Conservation (phyloP, 2,329 filamentous ascomycete species). For the Didymella pinodella region DNA sequence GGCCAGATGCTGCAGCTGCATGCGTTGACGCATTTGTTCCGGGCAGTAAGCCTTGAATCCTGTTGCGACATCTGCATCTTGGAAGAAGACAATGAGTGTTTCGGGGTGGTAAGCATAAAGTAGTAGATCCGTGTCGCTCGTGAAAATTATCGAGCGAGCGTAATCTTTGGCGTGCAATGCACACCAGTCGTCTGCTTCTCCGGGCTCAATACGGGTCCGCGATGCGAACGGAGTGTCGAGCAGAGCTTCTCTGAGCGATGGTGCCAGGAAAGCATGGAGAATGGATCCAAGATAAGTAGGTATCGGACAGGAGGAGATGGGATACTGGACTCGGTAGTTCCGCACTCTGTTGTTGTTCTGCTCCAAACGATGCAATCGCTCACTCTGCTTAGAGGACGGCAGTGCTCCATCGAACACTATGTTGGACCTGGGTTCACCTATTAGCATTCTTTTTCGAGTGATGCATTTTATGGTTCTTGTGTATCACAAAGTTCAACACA, state of each 20-base stretch:
- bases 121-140: conserved; percentile 87
- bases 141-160: conserved; percentile 71
- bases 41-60: conserved; percentile 54
- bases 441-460: background rate
- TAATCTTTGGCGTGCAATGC: conserved; percentile 67
- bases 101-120: conserved; percentile 71
- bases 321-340: conserved; percentile 52
- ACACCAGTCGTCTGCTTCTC: conserved; percentile 86
- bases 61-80: conserved; percentile 62
- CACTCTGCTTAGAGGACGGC: conserved; percentile 69
- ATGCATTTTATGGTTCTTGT: background rate
- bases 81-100: conserved; percentile 73
- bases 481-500: background rate
- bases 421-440: conserved; percentile 50
- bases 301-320: conserved; percentile 37
- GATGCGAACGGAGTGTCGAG: conserved; percentile 53
- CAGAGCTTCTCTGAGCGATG: conserved; percentile 77
- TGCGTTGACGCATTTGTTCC: conserved; percentile 53
- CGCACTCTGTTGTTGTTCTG: conserved; percentile 66
- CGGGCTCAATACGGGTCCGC: conserved; percentile 70
- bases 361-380: conserved; percentile 68
- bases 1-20: conserved; percentile 54
- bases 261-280: conserved; percentile 75
- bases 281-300: conserved; percentile 45
- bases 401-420: conserved; percentile 90